phyloP scores from a whole-genome alignment of 495 filamentous ascomycete species.

The Talaromyces adpressus region DNA sequence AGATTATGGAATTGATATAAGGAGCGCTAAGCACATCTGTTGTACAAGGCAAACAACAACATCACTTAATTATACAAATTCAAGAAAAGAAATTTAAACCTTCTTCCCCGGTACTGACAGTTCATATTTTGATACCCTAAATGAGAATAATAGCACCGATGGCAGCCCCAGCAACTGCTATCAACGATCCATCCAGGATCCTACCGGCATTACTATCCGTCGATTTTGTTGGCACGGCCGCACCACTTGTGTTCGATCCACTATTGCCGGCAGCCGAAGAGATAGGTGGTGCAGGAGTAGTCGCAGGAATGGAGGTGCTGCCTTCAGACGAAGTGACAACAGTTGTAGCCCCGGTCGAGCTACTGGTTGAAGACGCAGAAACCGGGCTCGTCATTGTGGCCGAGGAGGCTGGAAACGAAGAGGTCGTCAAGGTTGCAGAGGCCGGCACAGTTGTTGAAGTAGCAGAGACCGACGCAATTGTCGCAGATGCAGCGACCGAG shows the following conservation, averaged over 20 bases:
- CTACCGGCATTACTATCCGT: slow-evolving; percentile 12
- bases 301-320: slow-evolving; percentile 9
- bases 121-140: background rate
- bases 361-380: slow-evolving; percentile 13
- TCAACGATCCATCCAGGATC: slow-evolving; percentile 10
- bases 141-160: slow-evolving; percentile 18
- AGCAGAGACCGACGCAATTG: slow-evolving; percentile 2
- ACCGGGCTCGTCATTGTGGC: slow-evolving; percentile 3
- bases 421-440: background rate
- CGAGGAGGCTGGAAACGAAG: slow-evolving; percentile 12
- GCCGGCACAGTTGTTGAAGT: slow-evolving; percentile 1
- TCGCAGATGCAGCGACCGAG: background rate
- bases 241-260: background rate
- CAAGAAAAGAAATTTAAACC: background rate
- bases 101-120: background rate
- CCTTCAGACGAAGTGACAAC: background rate
- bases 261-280: slow-evolving; percentile 5
- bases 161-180: slow-evolving; percentile 24
- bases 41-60: background rate
- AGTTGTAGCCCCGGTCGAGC: slow-evolving; percentile 13
- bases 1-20: background rate
- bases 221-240: slow-evolving; percentile 8
- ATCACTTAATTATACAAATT: background rate
- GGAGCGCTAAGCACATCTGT: background rate
- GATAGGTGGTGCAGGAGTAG: slow-evolving; percentile 10